Percentiles rank a stretch among this genome's conserved stretches.
These are phyloP conservation scores for Tripterygium wilfordii DNA, from an alignment of 177 flowering plant genomes.

Conservation along the genomic window DNA sequence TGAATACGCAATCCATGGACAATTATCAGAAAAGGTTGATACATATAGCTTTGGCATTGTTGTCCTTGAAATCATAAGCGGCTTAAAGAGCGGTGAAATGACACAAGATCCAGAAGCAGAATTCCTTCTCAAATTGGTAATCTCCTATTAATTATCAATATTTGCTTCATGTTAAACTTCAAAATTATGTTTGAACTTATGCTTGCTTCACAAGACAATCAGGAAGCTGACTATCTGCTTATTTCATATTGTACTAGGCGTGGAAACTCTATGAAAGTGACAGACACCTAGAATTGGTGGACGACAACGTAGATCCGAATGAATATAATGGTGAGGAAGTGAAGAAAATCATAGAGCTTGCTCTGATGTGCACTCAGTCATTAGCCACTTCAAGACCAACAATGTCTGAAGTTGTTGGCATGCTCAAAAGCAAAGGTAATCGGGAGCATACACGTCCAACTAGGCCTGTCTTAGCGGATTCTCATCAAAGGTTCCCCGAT, in stretches of 20 bases:
- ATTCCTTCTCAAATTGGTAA: slow-evolving; percentile 45
- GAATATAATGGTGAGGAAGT: slow-evolving; percentile 25
- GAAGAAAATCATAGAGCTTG: slow-evolving; percentile 34
- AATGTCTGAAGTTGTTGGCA: slow-evolving; percentile 39
- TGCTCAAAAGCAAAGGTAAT: slow-evolving; percentile 14
- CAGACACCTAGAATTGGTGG: slow-evolving; percentile 25
- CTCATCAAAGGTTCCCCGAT: too few relatives aligned
- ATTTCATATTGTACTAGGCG: slow-evolving; percentile 18
- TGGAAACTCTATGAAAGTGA: slow-evolving; percentile 37
- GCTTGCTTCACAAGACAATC: too few relatives aligned
- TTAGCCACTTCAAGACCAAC: slow-evolving; percentile 28
- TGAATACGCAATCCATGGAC: slow-evolving; percentile 53
- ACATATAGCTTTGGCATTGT: slow-evolving; percentile 50
- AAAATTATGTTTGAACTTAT: too few relatives aligned
- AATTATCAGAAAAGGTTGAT: slow-evolving; percentile 49
- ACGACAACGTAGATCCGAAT: slow-evolving; percentile 24
- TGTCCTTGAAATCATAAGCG: slow-evolving; percentile 51
- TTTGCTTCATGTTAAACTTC: too few relatives aligned
- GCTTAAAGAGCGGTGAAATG: slow-evolving; percentile 19
- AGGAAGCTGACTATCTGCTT: background rate
- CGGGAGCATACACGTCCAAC: slow-evolving; percentile 4
- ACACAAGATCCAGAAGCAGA: slow-evolving; percentile 15
- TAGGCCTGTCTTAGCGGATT: slow-evolving; percentile 21
- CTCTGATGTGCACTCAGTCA: slow-evolving; percentile 37
- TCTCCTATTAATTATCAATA: background rate